These are phyloP conservation scores for Scheffersomyces cryptocercus DNA, from an alignment of 1,139 yeast genomes.

Conservation along the genomic window DNA sequence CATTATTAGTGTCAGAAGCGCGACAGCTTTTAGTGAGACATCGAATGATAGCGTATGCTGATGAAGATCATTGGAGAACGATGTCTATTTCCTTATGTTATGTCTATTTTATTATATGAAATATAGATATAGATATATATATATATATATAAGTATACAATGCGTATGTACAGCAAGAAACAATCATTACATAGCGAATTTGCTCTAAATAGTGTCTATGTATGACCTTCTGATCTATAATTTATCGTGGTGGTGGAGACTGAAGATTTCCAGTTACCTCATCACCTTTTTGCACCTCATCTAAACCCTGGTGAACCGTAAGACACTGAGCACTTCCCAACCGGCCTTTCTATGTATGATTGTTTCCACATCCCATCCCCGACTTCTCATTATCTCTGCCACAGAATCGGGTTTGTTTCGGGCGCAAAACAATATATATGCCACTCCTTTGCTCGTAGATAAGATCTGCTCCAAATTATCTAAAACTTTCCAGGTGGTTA, in stretches of 20 bases:
- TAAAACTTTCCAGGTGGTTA: slow-evolving; percentile 66
- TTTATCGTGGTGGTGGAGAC: not conserved
- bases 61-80: too few species aligned
- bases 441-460: slow-evolving; percentile 56
- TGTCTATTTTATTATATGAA: too few species aligned
- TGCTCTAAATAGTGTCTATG: not conserved
- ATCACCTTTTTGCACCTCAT: not conserved
- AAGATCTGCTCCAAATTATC: slow-evolving; percentile 50
- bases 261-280: not conserved
- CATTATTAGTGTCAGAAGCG: too few species aligned
- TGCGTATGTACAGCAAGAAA: too few species aligned
- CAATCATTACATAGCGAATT: not conserved
- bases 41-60: too few species aligned
- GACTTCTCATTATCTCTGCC: slow-evolving; percentile 41
- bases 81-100: too few species aligned
- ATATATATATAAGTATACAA: too few species aligned
- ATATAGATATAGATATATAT: too few species aligned
- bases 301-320: slow-evolving; percentile 38
- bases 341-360: slow-evolving; percentile 80
- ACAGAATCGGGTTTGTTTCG: slow-evolving; percentile 76
- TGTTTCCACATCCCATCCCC: slow-evolving; percentile 57
- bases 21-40: too few species aligned
- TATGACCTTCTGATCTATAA: not conserved
- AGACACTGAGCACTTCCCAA: slow-evolving; percentile 88
- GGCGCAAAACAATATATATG: slow-evolving; percentile 85